Base-by-base conservation (phyloP, 2,329 filamentous ascomycete species). In the Colletotrichum lupini region DNA sequence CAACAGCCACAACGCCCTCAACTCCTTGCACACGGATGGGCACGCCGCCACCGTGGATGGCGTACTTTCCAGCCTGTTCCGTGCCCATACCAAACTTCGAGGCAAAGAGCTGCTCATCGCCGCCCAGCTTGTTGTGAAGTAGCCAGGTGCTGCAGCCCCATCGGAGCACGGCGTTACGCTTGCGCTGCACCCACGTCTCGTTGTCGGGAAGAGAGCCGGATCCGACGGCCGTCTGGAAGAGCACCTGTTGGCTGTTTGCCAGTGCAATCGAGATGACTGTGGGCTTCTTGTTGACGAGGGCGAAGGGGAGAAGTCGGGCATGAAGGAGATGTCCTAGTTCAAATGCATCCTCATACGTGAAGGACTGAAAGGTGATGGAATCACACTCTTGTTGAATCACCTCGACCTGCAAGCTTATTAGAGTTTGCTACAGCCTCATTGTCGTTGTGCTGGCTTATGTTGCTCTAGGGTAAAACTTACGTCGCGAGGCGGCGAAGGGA, bases 31-130 rank as follows among this genome's bases (percentile, higher is more conserved):
- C 93, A 8, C 90, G 87, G 37, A 96, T 88, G 0, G 94, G 94
- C 75, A 94, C 90, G 0, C 87, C 94, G 26, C 94, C 94, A 0
- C 94, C 94, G 81, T 95, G 93, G 74, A 95, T 93, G 1, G 93
- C 93, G 84, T 93, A 96, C 37, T 89, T 85, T 67, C 87, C 86
- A 2, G 87, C 88, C 19, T 86, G 85, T 62, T 87, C 87, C 53
- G 84, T 82, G 6, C 88, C 87, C 78, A 95, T 83, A 42, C 87
- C 91, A 78, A 89, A 93, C 80, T 93, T 92, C 37, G 86, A 85
- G 53, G 87, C 87, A 81, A 96, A 95, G 3, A 83, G 85, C 28
- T 79, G 84, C 83, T 95, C 92, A 75, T 95, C 88, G 12, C 90
- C 89, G 1, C 78, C 80, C 75, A 91, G 91, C 84, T 94, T 94